Base-by-base conservation (phyloP, 352 stramenopile genomes). In the Phytophthora macrochlamydospora region DNA sequence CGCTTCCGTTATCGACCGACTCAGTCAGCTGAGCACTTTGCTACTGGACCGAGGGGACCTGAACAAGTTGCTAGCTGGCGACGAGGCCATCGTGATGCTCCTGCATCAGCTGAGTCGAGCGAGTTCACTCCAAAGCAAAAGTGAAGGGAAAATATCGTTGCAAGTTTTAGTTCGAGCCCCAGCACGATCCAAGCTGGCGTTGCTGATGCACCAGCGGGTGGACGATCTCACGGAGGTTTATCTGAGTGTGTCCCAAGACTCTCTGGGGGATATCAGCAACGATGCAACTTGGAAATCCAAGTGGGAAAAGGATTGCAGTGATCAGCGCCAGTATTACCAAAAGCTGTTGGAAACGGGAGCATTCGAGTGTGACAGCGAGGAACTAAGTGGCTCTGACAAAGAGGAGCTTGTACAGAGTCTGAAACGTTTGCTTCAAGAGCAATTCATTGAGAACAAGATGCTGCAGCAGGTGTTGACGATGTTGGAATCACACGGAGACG, bases 151-250 rank as follows among this genome's bases (percentile, higher is more conserved):
- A 11, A 31, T 50, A 18, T 49, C 7, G 7, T 11, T 61, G 11
- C 44, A 8, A 35, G 54, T 14, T 24, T 43, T 61, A 33, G 6
- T 52, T 11, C n/a, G 44, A 3, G 12, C 18, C 14, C 18, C 29
- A 31, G 43, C 56, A 50, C 42, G 51, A 6, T 67, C 33, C 4
- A 40, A 38, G 18, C 51, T 66, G 13, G 42, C 43, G 2, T 67
- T 56, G 12, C 37, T 51, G 0, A 51, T 43, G 7, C 44, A 67
- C 29, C 29, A 55, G 30, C 24, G 43, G 5, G 30, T 67, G 24
- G 59, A 67, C 14, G 51, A 60, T 35, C 42, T 67, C n/a, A 12
- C 11, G 7, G n/a, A 28, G 29, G 24, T 51, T 14, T 67, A 61
- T 43, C 32, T 24, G 18, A 24, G 18, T 24, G 18, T 24, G 18